A percentile compares a stretch with the other conserved stretches of the same genome.
Conservation (phyloP, 2,329 filamentous ascomycete species). For the Fusarium bactridioides region DNA sequence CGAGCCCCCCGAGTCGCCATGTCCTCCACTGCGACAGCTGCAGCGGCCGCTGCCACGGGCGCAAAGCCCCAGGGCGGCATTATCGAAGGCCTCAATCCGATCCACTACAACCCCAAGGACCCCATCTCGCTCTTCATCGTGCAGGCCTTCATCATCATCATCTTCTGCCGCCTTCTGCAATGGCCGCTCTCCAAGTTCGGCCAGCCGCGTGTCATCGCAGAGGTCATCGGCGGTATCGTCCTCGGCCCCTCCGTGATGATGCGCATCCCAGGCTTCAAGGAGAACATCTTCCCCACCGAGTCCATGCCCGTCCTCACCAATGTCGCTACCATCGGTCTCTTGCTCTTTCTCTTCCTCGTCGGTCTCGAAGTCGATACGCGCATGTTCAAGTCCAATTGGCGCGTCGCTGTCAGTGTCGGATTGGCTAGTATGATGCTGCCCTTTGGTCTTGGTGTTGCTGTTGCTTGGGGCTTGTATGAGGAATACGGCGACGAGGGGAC, state of each 20-base stretch:
- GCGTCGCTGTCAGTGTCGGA: slow-evolving; percentile 78
- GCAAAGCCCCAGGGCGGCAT: slow-evolving; percentile 65
- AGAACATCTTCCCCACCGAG: slow-evolving; percentile 76
- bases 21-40: slow-evolving; percentile 7
- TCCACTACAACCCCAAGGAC: slow-evolving; percentile 72
- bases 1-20: neutral
- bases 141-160: slow-evolving; percentile 55
- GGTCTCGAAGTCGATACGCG: slow-evolving; percentile 86
- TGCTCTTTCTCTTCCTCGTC: slow-evolving; percentile 87
- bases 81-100: slow-evolving; percentile 74
- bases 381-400: slow-evolving; percentile 82
- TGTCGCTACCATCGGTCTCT: slow-evolving; percentile 82
- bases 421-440: slow-evolving; percentile 82
- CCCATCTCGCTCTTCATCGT: slow-evolving; percentile 63
- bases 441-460: slow-evolving; percentile 81
- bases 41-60: slow-evolving; percentile 43
- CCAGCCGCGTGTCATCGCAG: slow-evolving; percentile 83
- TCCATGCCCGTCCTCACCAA: slow-evolving; percentile 80
- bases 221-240: slow-evolving; percentile 85
- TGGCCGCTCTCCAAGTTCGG: slow-evolving; percentile 79
- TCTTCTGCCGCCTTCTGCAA: slow-evolving; percentile 65
- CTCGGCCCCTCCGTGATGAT: slow-evolving; percentile 90
- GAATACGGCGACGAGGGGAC: slow-evolving; percentile 65
- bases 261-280: slow-evolving; percentile 79
- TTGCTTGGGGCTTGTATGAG: slow-evolving; percentile 82